Evolutionary conservation across 805 yeast genomes (phyloP), one percentile per base, ranked within the genome.

Genomic region (Candida boidinii): DNA sequence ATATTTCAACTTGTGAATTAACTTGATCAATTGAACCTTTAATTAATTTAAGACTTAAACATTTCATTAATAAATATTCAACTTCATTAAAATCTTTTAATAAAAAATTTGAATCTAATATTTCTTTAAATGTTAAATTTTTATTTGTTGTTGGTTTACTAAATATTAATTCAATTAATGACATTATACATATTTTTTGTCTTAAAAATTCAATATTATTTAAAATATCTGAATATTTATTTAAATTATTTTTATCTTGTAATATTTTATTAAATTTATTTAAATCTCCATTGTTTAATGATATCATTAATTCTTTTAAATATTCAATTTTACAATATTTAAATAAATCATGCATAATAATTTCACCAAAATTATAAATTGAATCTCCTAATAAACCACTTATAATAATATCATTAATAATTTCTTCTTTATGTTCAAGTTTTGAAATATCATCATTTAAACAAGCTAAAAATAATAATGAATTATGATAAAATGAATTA

Each of bases 341-440:
- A 56, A 87, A 70, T 29, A 90, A 76, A 28, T 92, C 95, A 58
- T 90, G 97, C 54, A 87, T 76, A 39, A 92, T 70, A 41, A 92
- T 71, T 60, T 92, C 98, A 32, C 97, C 97, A 58, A 92, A 92
- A 62, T 90, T 92, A 66, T 86, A 92, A 46, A 90, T 84, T 49
- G 74, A 78, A 51, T 87, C 95, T 30, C 96, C 97, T 46, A 90
- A 67, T 38, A 92, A 63, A 0, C 96, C 97, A 21, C 95, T 78
- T 29, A 86, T 67, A 38, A 90, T 71, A 44, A 90, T 71, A 44
- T 90, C 94, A 48, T 77, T 76, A 2, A 85, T 83, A 35, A 64
- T 54, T 33, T 44, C 39, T 28, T 56, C 59, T 22, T 58, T 62
- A 14, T 54, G 52, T 11, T 44, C 39, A 32, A 78, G 56, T 35